Evolutionary conservation across 106 monocot species (phyloP), one percentile per base, ranked within the genome.

Genomic region (Allium sativum): DNA sequence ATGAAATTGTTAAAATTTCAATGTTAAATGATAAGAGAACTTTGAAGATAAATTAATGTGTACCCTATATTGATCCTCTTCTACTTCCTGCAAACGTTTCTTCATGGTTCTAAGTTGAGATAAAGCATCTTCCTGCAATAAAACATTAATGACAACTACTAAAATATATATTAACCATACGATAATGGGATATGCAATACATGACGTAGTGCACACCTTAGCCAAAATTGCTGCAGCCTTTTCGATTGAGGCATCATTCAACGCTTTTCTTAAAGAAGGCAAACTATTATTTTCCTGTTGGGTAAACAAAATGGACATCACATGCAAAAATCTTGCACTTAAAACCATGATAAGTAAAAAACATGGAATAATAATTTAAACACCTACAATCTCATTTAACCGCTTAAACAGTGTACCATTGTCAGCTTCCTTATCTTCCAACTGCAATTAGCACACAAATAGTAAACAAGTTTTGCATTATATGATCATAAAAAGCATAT

Each of bases 51-150:
- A 44, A 48, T 55, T 42, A 61, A 43, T 51, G 66, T 68, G 65
- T 79, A 91, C 91, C 72, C 80, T 77, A 71, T 91, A 96, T 66
- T 96, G 96, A 21, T 96, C 96, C 51, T 96, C 96, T 78, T 96
- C 96, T 62, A 91, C 96, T 72, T 87, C 91, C 74, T 87, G 87
- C 10, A 96, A 42, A 12, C 87, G 87, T 52, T 77, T 91, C 68
- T 82, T 90, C 41, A 77, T 65, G 42, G 80, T 76, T 58, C 96
- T 70, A 55, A 91, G 77, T 78, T 96, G 96, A 40, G 84, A 69
- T 12, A 82, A 70, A 71, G 87, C 84, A 78, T 96, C 96, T 78
- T 96, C 91, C 96, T 96, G 72, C 6, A 72, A 40, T 53, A 62
- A 45, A 64, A 57, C 52, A 75, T 52, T 41, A 66, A 16, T 44